Percentiles rank a stretch among this genome's conserved stretches.
These are phyloP conservation scores for Penicillium sp. DNA, from an alignment of 2,329 filamentous ascomycete genomes.

Conservation along the genomic window DNA sequence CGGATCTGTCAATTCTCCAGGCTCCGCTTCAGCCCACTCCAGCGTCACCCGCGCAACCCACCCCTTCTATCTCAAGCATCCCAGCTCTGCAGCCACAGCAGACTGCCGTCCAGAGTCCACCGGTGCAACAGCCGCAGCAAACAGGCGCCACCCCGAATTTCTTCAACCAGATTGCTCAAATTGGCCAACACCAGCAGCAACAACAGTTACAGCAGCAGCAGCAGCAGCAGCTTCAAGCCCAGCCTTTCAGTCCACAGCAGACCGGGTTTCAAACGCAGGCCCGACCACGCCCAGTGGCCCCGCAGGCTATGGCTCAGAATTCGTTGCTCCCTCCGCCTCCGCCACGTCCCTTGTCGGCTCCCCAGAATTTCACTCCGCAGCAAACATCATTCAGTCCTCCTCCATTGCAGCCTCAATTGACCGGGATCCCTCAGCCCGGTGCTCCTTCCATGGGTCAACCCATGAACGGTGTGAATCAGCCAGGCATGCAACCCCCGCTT, in stretches of 20 bases:
- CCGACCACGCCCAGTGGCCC: constrained; percentile 65
- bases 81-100: constrained; percentile 42
- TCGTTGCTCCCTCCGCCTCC: constrained; percentile 72
- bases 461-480: constrained; percentile 64
- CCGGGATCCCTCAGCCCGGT: constrained; percentile 57
- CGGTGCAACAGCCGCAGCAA: constrained; percentile 35
- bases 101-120: constrained; percentile 32
- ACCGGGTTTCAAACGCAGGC: constrained; percentile 38
- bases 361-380: constrained; percentile 67
- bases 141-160: constrained; percentile 45
- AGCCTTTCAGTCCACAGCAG: constrained; percentile 31
- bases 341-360: constrained; percentile 76
- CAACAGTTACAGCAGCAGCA: neutral
- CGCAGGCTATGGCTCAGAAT: constrained; percentile 55
- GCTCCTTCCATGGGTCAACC: constrained; percentile 67
- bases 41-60: constrained; percentile 39
- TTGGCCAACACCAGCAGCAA: constrained; percentile 18
- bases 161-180: constrained; percentile 44
- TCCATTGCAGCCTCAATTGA: constrained; percentile 77
- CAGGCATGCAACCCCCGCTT: constrained; percentile 54
- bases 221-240: constrained; percentile 1
- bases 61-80: constrained; percentile 36
- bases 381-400: constrained; percentile 67
- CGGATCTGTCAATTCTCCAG: constrained; percentile 60
- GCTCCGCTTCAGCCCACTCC: constrained; percentile 53